phyloP scores from a whole-genome alignment of 2,329 filamentous ascomycete genomes.

The Claviceps pazoutovae region DNA sequence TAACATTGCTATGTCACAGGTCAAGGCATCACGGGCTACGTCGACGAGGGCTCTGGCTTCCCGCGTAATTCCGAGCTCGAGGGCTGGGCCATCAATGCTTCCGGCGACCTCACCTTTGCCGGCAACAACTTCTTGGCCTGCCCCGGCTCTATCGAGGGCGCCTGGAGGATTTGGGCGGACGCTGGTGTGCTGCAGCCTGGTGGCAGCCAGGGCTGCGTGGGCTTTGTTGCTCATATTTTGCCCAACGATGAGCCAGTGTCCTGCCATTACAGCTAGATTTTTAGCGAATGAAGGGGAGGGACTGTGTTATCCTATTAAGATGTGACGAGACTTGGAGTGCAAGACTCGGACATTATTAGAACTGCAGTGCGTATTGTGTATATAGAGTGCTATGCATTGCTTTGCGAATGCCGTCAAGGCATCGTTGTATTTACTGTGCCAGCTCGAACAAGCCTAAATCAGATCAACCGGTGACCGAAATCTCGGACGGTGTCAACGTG shows the following conservation, averaged over 20 bases:
- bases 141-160: conserved; percentile 28
- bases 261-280: conserved; percentile 1
- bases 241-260: background rate
- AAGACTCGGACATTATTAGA: too few relatives aligned
- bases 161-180: conserved; percentile 28
- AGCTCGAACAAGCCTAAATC: too few relatives aligned
- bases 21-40: conserved; percentile 39
- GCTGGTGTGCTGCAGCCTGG: background rate
- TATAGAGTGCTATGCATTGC: too few relatives aligned
- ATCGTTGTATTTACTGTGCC: too few relatives aligned
- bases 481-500: background rate
- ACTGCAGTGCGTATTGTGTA: too few relatives aligned
- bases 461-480: too few relatives aligned
- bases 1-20: conserved; percentile 18
- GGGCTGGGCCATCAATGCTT: conserved; percentile 31
- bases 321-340: too few relatives aligned
- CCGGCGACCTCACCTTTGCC: conserved; percentile 31
- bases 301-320: too few relatives aligned
- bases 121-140: conserved; percentile 36
- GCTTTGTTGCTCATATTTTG: background rate
- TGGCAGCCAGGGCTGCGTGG: conserved; percentile 1
- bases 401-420: too few relatives aligned
- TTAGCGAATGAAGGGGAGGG: background rate
- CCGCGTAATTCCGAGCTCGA: conserved; percentile 30
- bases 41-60: conserved; percentile 26